Evolutionary conservation across 495 filamentous ascomycete species (phyloP), one percentile per base, ranked within the genome.

Genomic region (Amorphotheca resinae): DNA sequence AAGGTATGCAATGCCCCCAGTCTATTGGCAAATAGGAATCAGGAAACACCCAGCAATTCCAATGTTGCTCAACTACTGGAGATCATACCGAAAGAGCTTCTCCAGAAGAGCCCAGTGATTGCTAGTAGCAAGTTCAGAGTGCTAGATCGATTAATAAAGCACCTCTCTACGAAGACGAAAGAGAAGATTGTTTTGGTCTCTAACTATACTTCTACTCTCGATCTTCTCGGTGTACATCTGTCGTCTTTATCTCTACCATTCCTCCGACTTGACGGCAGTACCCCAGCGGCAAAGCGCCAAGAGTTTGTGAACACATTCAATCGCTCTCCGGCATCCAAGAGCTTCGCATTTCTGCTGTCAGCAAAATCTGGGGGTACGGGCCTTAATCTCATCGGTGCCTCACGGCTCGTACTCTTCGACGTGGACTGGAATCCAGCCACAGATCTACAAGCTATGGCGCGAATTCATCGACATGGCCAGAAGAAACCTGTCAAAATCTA

Each of bases 401-500:
- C 77, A 16, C 69, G 83, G 9, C 71, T 89, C 0, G 65, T 87
- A 6, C 72, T 89, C 2, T 87, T 87, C 53, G 83, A 89, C 50
- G 71, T 83, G 4, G 83, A 87, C 59, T 89, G 83, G 83, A 89
- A 89, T 51, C 83, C 83, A 1, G 77, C 79, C 6, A 87, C 80
- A 2, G 83, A 89, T 51, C 64, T 80, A 15, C 83, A 89, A 56
- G 83, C 83, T n/a, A 87, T 89, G 84, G 83, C 83, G 1, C 73
- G 83, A 3, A 82, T 89, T 36, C 82, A 87, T 55, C 70, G 83
- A 22, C 82, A 87, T 49, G 83, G 83, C 12, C 83, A 89, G 54
- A 84, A 77, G 56, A 61, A 64, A 2, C 71, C 70, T 6, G 83
- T 81, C 50, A 71, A 72, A 22, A 85, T 89, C 44, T 89, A 89